These are phyloP conservation scores for Blastobotrys serpentis DNA, from an alignment of 1,139 yeast species.

Conservation along the genomic window DNA sequence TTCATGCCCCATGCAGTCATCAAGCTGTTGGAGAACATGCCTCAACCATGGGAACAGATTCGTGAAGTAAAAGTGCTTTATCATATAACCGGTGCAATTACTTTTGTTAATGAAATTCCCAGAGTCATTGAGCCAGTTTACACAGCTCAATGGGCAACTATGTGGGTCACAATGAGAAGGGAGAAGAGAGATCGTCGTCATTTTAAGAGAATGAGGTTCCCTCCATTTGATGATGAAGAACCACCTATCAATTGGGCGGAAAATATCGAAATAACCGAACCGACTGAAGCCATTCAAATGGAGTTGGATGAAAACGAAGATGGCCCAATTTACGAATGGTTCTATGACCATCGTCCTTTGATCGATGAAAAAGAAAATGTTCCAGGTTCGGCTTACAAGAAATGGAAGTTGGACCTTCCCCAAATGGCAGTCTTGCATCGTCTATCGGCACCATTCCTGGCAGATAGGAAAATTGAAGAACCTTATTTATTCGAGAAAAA, in stretches of 20 bases:
- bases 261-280: conserved; percentile 69
- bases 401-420: conserved; percentile 64
- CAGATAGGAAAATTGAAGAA: conserved; percentile 54
- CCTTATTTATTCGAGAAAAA: conserved; percentile 72
- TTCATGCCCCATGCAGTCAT: conserved; percentile 94
- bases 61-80: conserved; percentile 86
- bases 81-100: conserved; percentile 90
- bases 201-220: conserved; percentile 88
- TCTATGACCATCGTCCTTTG: conserved; percentile 76
- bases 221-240: conserved; percentile 97
- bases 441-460: conserved; percentile 66
- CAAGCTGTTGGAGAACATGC: conserved; percentile 91
- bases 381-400: conserved; percentile 74
- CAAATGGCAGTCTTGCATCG: conserved; percentile 67
- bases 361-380: conserved; percentile 54
- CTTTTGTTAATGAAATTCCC: conserved; percentile 91
- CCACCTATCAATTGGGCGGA: conserved; percentile 85
- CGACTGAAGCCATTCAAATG: conserved; percentile 64
- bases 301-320: conserved; percentile 65
- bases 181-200: conserved; percentile 89
- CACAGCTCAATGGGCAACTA: conserved; percentile 92
- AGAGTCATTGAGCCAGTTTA: conserved; percentile 90
- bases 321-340: conserved; percentile 64
- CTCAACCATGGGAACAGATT: conserved; percentile 95
- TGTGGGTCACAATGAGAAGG: conserved; percentile 90